Base-by-base conservation (phyloP, 768 basidiomycete species). In the Kockovaella imperatae region DNA sequence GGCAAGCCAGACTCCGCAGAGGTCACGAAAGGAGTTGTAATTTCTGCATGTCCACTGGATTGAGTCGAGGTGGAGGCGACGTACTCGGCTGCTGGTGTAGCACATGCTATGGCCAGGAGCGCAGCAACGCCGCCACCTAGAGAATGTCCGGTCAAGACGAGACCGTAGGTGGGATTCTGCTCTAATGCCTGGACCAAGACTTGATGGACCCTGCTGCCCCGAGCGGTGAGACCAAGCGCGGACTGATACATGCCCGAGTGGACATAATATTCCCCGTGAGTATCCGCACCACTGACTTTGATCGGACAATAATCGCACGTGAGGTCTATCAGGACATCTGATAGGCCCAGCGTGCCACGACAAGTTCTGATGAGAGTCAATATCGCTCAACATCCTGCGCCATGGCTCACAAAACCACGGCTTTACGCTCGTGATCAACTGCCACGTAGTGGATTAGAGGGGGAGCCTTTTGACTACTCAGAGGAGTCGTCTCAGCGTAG, bases 71-170 rank as follows among this genome's bases (percentile, higher is more conserved):
- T 58, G 10, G 56, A 39, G 34, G 47, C 18, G 7, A 52, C 38
- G 46, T 61, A 67, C 20, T 32, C 47, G 0, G 35, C 24, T 4
- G 56, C 23, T 0, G 69, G 69, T n/a, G 49, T 59, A 5, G 65
- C 54, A 50, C 60, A 68, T 2, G 69, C 38, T 25, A 72, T 62
- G 0, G 70, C 57, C 3, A 73, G 59, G 2, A 73, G 53, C 14
- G 69, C 62, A 1, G 72, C 72, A 2, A 73, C 72, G 0, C 72
- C 73, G 8, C 72, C 73, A 4, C 73, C 73, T 18, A 74, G 64
- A n/a, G 62, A 68, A 56, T 74, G 73, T 34, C 73, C 73, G 36
- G 59, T 59, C 6, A 74, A 42, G 13, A 72, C 69, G 1, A 74
- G 60, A 0, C 73, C 72, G 41, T 72, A 73, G 0, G 40, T 50